Percentiles rank a stretch among this genome's conserved stretches.
Conservation (phyloP, 177 flowering plant genomes). For the Vitis hybrid region DNA sequence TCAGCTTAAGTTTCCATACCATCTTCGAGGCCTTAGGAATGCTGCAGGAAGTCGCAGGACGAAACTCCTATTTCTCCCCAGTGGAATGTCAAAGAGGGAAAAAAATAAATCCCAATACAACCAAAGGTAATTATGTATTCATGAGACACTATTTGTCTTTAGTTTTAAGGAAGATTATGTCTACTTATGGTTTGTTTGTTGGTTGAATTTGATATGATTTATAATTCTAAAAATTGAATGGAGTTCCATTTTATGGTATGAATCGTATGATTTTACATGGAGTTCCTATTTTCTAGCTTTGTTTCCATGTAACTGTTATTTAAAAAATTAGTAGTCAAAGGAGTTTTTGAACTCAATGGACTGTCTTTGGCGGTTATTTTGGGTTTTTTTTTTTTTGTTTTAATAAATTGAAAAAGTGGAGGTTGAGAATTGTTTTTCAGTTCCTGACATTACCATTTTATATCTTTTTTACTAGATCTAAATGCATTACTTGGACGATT, state of each 20-base stretch:
- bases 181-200: background rate
- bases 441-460: background rate
- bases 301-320: too few species aligned
- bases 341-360: too few species aligned
- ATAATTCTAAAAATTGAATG: too few species aligned
- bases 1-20: conserved; percentile 39
- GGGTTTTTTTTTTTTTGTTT: too few species aligned
- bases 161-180: background rate
- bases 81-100: conserved; percentile 78
- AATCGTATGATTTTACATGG: too few species aligned
- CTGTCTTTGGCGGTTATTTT: too few species aligned
- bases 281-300: too few species aligned
- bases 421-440: too few species aligned
- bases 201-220: background rate
- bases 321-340: too few species aligned
- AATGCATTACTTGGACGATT: conserved; percentile 73
- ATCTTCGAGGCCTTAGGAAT: conserved; percentile 43
- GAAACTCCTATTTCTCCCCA: conserved; percentile 55
- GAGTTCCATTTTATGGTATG: too few species aligned
- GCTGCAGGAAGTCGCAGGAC: conserved; percentile 64
- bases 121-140: conserved; percentile 37
- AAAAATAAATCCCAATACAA: conserved; percentile 58
- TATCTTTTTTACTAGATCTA: conserved; percentile 8
- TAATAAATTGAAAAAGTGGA: too few species aligned
- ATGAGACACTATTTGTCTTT: too few species aligned